Evolutionary conservation across 2,329 filamentous ascomycete genomes (phyloP).

Genomic region (Pseudogymnoascus sp.): DNA sequence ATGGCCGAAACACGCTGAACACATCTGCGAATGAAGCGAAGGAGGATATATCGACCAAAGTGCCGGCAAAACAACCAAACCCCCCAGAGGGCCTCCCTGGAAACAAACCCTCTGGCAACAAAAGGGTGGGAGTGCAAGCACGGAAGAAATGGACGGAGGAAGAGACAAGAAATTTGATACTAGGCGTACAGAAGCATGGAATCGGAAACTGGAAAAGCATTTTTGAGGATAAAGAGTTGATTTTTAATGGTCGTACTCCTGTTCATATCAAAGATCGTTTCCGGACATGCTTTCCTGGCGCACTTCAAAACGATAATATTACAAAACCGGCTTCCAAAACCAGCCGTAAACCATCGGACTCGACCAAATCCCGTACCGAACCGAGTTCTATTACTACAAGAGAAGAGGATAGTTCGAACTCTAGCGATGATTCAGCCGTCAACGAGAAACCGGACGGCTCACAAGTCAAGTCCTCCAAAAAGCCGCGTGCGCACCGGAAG

Average conservation of each 20-base stretch:
- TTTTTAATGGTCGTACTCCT: conserved; percentile 52
- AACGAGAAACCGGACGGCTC: conserved; percentile 16
- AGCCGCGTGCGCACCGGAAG: conserved; percentile 44
- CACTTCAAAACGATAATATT: conserved; percentile 33
- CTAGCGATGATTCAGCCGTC: conserved; percentile 12
- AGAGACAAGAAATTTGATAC: conserved; percentile 53
- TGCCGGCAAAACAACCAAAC: neutral
- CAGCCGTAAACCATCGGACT: conserved; percentile 19
- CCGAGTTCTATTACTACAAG: neutral
- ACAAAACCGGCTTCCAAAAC: conserved; percentile 24
- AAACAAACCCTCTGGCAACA: conserved; percentile 15
- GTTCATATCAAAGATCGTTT: conserved; percentile 60
- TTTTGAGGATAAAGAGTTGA: conserved; percentile 51
- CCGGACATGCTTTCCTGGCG: conserved; percentile 52
- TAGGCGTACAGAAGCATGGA: conserved; percentile 54
- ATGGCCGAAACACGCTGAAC: conserved; percentile 31
- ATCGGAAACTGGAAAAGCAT: conserved; percentile 60
- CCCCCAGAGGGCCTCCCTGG: conserved; percentile 28
- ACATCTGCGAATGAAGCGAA: conserved; percentile 15
- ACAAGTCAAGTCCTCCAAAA: conserved; percentile 37
- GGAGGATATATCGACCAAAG: conserved; percentile 7
- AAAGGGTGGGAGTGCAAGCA: conserved; percentile 47
- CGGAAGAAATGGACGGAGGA: conserved; percentile 57
- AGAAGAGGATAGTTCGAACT: conserved; percentile 17
- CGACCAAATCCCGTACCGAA: neutral